Conservation (phyloP, 768 basidiomycete species). For the Saitozyma sp. region DNA sequence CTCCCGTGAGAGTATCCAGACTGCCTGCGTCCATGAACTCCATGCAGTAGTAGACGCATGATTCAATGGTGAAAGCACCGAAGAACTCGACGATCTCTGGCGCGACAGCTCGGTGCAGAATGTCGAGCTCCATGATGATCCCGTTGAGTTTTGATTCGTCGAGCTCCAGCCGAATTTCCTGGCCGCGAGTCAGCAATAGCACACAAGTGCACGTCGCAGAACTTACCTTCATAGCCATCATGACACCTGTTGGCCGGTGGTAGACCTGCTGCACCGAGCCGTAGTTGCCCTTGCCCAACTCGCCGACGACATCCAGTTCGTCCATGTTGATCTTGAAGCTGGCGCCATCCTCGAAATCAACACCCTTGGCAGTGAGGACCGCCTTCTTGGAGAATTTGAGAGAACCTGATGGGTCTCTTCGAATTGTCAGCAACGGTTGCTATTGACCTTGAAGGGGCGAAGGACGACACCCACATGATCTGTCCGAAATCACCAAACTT, state of each 20-base stretch:
- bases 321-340: conserved; percentile 94
- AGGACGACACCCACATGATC: conserved; percentile 72
- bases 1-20: conserved; percentile 73
- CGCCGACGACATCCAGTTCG: conserved; percentile 84
- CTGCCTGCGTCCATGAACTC: conserved; percentile 99
- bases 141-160: conserved; percentile 90
- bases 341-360: conserved; percentile 83
- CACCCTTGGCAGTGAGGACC: conserved; percentile 82
- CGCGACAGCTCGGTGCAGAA: conserved; percentile 87
- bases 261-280: conserved; percentile 95
- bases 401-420: conserved; percentile 90
- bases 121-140: conserved; percentile 98
- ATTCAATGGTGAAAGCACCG: conserved; percentile 98
- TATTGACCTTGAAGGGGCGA: not conserved
- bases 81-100: conserved; percentile 97
- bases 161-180: conserved; percentile 97
- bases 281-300: conserved; percentile 94
- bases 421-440: not conserved
- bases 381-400: conserved; percentile 94
- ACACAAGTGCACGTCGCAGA: conserved; percentile 1
- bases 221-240: conserved; percentile 97
- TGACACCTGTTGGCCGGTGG: conserved; percentile 89
- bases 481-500: conserved; percentile 91
- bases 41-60: conserved; percentile 99
- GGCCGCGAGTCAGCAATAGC: conserved; percentile 6